phyloP scores from a whole-genome alignment of 345 rosid species.

The Hibiscus trionum region DNA sequence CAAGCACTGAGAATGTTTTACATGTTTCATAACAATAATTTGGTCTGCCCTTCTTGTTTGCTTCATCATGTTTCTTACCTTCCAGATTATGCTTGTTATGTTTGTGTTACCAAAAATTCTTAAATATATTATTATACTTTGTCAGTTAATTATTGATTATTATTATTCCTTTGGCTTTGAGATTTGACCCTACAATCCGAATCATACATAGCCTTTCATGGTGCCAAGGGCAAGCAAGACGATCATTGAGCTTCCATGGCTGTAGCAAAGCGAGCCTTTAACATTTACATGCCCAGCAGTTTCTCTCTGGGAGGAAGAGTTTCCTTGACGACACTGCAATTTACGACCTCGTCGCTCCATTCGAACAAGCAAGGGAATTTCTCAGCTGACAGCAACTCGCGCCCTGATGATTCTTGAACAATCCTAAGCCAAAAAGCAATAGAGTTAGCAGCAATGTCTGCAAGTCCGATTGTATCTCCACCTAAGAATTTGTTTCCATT shows the following conservation, averaged over 20 bases:
- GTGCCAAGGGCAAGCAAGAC: too few species aligned
- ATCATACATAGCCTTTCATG: too few species aligned
- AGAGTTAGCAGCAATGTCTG: slow-evolving; percentile 13
- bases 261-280: neutral
- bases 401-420: slow-evolving; percentile 4
- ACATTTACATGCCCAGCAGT: neutral
- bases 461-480: slow-evolving; percentile 8
- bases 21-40: neutral
- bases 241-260: neutral
- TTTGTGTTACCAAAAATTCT: neutral
- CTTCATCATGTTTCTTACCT: neutral
- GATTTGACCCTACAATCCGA: too few species aligned
- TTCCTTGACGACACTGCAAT: neutral
- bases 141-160: neutral
- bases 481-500: slow-evolving; percentile 19
- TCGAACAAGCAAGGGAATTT: slow-evolving; percentile 10
- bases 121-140: neutral
- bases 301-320: slow-evolving; percentile 11
- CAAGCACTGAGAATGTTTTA: neutral
- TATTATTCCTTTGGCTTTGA: too few species aligned
- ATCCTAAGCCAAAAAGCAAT: slow-evolving; percentile 12
- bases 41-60: neutral
- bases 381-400: slow-evolving; percentile 10
- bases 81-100: neutral
- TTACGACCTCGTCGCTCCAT: slow-evolving; percentile 15